A percentile compares a stretch with the other conserved stretches of the same genome.
phyloP scores from a whole-genome alignment of 306 rosid species.

The Vigna radiata region DNA sequence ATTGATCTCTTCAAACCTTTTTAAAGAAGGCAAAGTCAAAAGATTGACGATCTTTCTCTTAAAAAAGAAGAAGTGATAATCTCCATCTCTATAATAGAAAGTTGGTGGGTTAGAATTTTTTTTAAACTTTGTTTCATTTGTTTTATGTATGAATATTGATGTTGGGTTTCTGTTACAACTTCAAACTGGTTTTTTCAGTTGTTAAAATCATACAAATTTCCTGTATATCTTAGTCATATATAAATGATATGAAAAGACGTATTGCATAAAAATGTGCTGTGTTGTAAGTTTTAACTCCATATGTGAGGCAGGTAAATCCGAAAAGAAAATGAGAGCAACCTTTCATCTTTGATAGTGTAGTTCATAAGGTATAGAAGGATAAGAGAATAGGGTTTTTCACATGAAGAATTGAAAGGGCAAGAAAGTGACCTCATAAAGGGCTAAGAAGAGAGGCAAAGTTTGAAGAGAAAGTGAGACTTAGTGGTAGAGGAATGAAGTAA shows the following conservation, averaged over 20 bases:
- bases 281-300: not conserved
- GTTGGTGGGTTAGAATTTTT: not conserved
- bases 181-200: no score
- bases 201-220: no score
- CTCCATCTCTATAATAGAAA: not conserved
- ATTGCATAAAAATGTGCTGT: not conserved
- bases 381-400: conserved; percentile 17
- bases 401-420: conserved; percentile 29
- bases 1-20: not conserved
- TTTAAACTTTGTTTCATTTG: not conserved
- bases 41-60: not conserved
- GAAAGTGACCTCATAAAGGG: conserved; percentile 28
- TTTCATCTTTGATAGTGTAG: not conserved
- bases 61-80: not conserved
- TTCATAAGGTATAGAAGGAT: conserved; percentile 6
- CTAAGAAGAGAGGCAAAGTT: conserved; percentile 23
- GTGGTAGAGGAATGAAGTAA: conserved; percentile 47
- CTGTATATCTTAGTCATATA: no score
- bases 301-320: not conserved
- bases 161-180: no score
- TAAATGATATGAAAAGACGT: not conserved
- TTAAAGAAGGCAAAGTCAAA: not conserved
- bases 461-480: conserved; percentile 22
- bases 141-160: not conserved
- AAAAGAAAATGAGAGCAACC: conserved; percentile 22